Evolutionary conservation across 192 early-diverging fungal species (phyloP).

Genomic region (Phlyctochytrium planicorne): DNA sequence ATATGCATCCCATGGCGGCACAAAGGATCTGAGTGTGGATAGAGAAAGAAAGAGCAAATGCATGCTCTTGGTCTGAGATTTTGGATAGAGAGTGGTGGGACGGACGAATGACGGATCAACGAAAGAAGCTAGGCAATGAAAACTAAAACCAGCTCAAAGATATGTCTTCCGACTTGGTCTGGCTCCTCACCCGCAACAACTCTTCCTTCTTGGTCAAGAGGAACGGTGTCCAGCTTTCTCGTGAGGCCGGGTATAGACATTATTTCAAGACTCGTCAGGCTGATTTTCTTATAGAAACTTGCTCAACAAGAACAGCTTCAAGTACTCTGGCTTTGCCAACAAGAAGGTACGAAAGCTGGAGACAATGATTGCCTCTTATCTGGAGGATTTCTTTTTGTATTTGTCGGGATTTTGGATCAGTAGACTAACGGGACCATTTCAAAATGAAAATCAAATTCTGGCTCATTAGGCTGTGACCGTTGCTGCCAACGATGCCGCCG

Average conservation of each 20-base stretch:
- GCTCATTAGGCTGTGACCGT: constrained; percentile 58
- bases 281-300: constrained; percentile 66
- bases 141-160: too few relatives aligned
- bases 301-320: constrained; percentile 75
- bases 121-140: too few relatives aligned
- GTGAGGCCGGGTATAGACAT: constrained; percentile 46
- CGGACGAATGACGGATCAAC: too few relatives aligned
- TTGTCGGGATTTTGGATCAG: neutral
- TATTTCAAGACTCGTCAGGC: too few relatives aligned
- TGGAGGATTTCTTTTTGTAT: neutral
- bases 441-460: too few relatives aligned
- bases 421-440: neutral
- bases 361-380: neutral
- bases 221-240: constrained; percentile 65
- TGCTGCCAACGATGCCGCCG: constrained; percentile 57
- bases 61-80: too few relatives aligned
- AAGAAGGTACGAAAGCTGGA: constrained; percentile 55
- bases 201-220: constrained; percentile 83
- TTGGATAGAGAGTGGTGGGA: too few relatives aligned
- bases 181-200: constrained; percentile 71
- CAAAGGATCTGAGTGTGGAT: too few relatives aligned
- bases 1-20: too few relatives aligned
- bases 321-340: constrained; percentile 80
- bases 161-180: constrained; percentile 46
- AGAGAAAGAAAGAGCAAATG: too few relatives aligned